Percentiles rank a stretch among this genome's conserved stretches.
Conservation (phyloP, 768 basidiomycete genomes). For the Tulasnella sp. region DNA sequence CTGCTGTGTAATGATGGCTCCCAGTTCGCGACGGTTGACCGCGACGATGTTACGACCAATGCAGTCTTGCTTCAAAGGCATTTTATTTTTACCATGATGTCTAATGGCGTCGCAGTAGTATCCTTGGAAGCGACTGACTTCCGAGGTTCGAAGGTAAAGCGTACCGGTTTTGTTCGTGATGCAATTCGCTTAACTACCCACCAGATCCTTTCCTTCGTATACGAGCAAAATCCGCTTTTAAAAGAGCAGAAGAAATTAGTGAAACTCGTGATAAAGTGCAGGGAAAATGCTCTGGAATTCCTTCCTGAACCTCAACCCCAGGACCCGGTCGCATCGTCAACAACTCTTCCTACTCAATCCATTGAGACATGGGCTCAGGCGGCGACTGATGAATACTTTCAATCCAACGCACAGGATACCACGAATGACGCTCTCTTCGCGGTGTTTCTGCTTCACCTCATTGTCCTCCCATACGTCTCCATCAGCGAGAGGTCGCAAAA, state of each 20-base stretch:
- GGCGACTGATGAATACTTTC: neutral
- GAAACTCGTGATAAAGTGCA: neutral
- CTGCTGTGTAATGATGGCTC: constrained; percentile 57
- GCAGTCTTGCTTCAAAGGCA: constrained; percentile 48
- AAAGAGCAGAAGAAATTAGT: neutral
- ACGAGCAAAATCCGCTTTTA: constrained; percentile 31
- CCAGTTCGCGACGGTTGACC: constrained; percentile 29
- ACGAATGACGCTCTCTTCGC: constrained; percentile 31
- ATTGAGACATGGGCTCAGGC: neutral
- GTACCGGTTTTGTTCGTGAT: neutral
- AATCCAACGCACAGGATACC: constrained; percentile 33
- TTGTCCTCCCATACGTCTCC: constrained; percentile 40
- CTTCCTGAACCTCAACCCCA: neutral
- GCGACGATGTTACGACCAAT: constrained; percentile 30
- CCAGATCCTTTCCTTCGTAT: constrained; percentile 61
- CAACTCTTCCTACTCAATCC: neutral
- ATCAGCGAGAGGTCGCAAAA: constrained; percentile 33
- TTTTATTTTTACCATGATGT: constrained; percentile 51
- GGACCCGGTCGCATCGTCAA: neutral
- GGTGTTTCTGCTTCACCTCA: constrained; percentile 43
- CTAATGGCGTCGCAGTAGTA: constrained; percentile 51
- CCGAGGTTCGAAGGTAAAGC: constrained; percentile 57
- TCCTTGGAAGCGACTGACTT: constrained; percentile 55
- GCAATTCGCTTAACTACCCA: neutral
- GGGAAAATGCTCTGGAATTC: neutral